These are phyloP conservation scores for Cladosporium halotolerans DNA, from an alignment of 2,329 filamentous ascomycete species.

Conservation along the genomic window DNA sequence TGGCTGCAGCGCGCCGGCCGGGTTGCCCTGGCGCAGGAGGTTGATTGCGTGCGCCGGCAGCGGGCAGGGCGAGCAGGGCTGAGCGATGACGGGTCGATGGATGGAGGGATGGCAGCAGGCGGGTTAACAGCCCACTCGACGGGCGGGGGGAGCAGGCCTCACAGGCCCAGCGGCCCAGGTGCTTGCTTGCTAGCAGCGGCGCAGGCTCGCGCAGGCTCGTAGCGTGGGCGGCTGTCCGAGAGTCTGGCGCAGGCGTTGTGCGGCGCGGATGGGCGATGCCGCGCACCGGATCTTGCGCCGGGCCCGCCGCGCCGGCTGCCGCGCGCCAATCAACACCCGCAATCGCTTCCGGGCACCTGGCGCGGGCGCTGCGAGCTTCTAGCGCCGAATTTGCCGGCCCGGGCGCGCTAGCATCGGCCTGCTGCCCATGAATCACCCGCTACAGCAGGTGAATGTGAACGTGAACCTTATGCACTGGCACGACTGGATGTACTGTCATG, in stretches of 20 bases:
- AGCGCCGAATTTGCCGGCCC: neutral
- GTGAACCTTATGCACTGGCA: no score
- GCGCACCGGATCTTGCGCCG: neutral
- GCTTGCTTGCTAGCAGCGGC: no score
- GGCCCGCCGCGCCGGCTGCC: neutral
- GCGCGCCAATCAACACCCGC: neutral
- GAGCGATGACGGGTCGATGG: neutral
- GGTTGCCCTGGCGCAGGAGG: neutral
- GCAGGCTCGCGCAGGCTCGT: neutral
- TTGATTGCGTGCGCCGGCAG: neutral
- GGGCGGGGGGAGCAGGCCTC: no score
- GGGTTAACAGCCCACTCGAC: no score
- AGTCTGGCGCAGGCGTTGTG: neutral
- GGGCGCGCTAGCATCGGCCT: constrained; percentile 1
- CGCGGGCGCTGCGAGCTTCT: neutral
- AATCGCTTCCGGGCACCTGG: neutral
- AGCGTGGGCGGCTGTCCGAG: neutral
- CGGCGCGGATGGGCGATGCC: neutral
- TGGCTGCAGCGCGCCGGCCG: no score
- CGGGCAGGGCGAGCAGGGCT: constrained; percentile 8
- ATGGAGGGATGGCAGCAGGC: no score
- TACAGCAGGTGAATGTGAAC: no score
- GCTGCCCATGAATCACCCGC: neutral
- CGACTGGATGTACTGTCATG: no score
- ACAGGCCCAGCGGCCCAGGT: no score